Percentiles rank a stretch among this genome's conserved stretches.
Evolutionary conservation across 169 alveolate genomes (phyloP).

Genomic region (Plasmodium gaboni): DNA sequence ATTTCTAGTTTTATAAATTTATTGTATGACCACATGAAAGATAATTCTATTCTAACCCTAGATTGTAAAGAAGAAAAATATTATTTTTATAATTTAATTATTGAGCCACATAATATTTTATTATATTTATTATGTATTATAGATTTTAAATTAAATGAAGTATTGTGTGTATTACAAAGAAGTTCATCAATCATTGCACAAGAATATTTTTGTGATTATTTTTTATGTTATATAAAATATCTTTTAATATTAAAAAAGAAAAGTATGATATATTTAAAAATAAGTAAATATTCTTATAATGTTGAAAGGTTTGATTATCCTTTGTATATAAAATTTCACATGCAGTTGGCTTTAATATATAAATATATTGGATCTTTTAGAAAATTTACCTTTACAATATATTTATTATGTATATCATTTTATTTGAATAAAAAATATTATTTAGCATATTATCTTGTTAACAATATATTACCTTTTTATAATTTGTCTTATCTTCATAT

Average conservation of each 20-base stretch:
- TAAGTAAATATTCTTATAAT: conserved; percentile 29
- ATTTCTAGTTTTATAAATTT: conserved; percentile 22
- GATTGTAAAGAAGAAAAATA: background rate
- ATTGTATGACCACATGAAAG: conserved; percentile 5
- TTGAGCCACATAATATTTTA: conserved; percentile 60
- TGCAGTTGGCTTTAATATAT: conserved; percentile 37
- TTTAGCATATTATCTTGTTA: conserved; percentile 34
- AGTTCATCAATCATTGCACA: background rate
- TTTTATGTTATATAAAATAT: conserved; percentile 51
- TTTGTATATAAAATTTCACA: conserved; percentile 21
- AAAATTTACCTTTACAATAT: conserved; percentile 51
- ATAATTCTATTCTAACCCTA: background rate
- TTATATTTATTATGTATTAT: conserved; percentile 23
- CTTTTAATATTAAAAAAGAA: conserved; percentile 30
- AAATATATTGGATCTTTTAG: conserved; percentile 53
- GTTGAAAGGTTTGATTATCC: conserved; percentile 11
- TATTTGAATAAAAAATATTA: conserved; percentile 21
- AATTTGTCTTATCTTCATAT: conserved; percentile 20
- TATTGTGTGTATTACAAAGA: background rate
- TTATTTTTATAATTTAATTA: conserved; percentile 16
- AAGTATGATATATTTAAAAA: conserved; percentile 4
- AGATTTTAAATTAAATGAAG: conserved; percentile 43
- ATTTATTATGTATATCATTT: conserved; percentile 35
- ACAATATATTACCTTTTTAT: conserved; percentile 49
- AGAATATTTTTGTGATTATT: conserved; percentile 45